phyloP scores from a whole-genome alignment of 2,329 filamentous ascomycete genomes.

The Lecanicillium sp. region DNA sequence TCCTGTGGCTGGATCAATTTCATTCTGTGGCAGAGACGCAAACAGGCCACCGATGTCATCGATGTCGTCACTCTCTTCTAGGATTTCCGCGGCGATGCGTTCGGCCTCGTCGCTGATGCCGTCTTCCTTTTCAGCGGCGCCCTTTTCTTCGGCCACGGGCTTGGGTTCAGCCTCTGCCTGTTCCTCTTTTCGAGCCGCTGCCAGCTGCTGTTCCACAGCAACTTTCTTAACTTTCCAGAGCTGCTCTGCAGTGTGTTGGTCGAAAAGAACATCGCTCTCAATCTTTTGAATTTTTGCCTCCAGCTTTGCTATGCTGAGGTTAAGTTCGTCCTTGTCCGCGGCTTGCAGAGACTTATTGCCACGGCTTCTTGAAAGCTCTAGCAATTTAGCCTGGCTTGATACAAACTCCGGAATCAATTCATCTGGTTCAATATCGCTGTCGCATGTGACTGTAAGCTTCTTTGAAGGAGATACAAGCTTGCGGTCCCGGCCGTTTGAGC shows the following conservation, averaged over 20 bases:
- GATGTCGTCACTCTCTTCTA: constrained; percentile 48
- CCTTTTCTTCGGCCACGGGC: constrained; percentile 13
- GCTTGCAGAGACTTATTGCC: constrained; percentile 14
- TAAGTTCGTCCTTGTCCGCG: constrained; percentile 20
- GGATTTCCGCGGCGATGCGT: constrained; percentile 49
- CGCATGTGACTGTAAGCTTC: constrained; percentile 42
- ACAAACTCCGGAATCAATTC: constrained; percentile 70
- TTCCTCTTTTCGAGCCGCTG: constrained; percentile 35
- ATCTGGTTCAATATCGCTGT: constrained; percentile 68
- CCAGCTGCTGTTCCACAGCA: constrained; percentile 53
- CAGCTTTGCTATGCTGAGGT: constrained; percentile 53
- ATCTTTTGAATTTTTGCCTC: constrained; percentile 69
- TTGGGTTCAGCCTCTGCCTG: constrained; percentile 15
- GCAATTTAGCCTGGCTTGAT: constrained; percentile 62
- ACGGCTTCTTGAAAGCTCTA: constrained; percentile 32
- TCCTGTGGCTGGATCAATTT: constrained; percentile 51
- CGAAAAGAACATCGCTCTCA: constrained; percentile 70
- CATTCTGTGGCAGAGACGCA: constrained; percentile 51
- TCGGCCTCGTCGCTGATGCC: constrained; percentile 50
- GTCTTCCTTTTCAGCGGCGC: constrained; percentile 25
- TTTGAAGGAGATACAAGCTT: constrained; percentile 25
- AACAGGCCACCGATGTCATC: constrained; percentile 47
- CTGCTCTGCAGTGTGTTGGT: constrained; percentile 55
- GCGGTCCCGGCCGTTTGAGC: constrained; percentile 14
- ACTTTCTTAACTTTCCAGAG: constrained; percentile 56